phyloP scores from a whole-genome alignment of 2,329 filamentous ascomycete species.

The Fusarium piperis region DNA sequence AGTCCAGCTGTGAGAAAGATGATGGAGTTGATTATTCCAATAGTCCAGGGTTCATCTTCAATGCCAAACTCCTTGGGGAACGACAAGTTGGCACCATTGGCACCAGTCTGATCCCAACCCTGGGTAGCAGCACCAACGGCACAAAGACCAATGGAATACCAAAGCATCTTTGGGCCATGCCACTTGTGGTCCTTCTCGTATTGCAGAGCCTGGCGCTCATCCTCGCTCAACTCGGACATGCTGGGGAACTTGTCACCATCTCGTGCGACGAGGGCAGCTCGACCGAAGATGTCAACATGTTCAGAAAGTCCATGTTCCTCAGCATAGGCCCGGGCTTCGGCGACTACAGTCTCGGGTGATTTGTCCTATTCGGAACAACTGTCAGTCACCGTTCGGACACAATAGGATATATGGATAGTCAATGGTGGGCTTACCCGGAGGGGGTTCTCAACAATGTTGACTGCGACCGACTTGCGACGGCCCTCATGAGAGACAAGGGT shows the following conservation, averaged over 20 bases:
- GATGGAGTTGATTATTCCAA: slow-evolving; percentile 48
- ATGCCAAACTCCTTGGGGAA: slow-evolving; percentile 60
- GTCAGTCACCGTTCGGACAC: neutral
- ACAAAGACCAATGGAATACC: slow-evolving; percentile 60
- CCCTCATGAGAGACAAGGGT: neutral
- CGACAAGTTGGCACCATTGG: slow-evolving; percentile 69
- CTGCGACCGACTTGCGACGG: neutral
- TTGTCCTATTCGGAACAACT: neutral
- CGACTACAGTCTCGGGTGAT: slow-evolving; percentile 4
- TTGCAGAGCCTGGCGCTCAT: slow-evolving; percentile 48
- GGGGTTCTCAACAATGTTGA: neutral
- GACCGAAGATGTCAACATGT: slow-evolving; percentile 54
- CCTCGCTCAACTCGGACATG: slow-evolving; percentile 42
- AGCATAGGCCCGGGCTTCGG: slow-evolving; percentile 63
- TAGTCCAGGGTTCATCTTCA: slow-evolving; percentile 54
- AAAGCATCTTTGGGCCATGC: slow-evolving; percentile 57
- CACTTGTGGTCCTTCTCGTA: slow-evolving; percentile 68
- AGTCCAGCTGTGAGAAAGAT: slow-evolving; percentile 60
- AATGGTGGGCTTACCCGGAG: neutral
- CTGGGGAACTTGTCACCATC: slow-evolving; percentile 40
- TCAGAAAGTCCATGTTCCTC: slow-evolving; percentile 58
- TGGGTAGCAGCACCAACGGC: slow-evolving; percentile 66
- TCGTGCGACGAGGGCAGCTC: slow-evolving; percentile 50
- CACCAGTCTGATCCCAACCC: slow-evolving; percentile 73
- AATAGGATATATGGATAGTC: neutral